Conservation (phyloP, 2,329 filamentous ascomycete species). For the Herpotrichia juniperi region DNA sequence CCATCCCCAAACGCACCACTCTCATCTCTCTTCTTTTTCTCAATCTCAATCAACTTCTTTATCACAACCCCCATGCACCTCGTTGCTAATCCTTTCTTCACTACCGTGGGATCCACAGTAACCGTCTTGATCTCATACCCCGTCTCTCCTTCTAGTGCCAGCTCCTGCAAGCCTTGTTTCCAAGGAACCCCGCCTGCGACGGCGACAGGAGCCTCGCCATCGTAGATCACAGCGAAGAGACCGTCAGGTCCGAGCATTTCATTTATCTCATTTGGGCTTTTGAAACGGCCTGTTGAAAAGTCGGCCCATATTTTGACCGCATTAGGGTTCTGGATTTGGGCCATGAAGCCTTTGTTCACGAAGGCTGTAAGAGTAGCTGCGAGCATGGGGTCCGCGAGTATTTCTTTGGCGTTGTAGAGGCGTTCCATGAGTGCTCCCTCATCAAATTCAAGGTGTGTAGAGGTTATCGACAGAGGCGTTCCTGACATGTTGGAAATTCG, state of each 20-base stretch:
- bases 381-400: not conserved
- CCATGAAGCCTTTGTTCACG: slow-evolving; percentile 1
- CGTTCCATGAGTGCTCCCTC: not conserved
- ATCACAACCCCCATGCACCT: not conserved
- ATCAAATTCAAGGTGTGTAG: too few species aligned
- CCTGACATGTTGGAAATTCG: too few species aligned
- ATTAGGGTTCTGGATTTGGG: not conserved
- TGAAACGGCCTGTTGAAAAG: not conserved
- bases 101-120: not conserved
- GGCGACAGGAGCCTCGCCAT: not conserved
- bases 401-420: slow-evolving; percentile 1
- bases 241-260: slow-evolving; percentile 3
- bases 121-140: slow-evolving; percentile 6
- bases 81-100: slow-evolving; percentile 3
- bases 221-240: slow-evolving; percentile 1
- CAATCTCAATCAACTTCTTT: not conserved
- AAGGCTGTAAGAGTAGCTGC: not conserved
- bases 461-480: too few species aligned
- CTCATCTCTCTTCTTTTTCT: not conserved
- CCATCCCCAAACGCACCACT: not conserved
- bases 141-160: not conserved
- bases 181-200: slow-evolving; percentile 1
- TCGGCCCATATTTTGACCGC: not conserved
- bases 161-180: not conserved
- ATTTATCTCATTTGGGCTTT: not conserved